Base-by-base conservation (phyloP, 2,329 filamentous ascomycete genomes). In the Pleoardoris graminearum region DNA sequence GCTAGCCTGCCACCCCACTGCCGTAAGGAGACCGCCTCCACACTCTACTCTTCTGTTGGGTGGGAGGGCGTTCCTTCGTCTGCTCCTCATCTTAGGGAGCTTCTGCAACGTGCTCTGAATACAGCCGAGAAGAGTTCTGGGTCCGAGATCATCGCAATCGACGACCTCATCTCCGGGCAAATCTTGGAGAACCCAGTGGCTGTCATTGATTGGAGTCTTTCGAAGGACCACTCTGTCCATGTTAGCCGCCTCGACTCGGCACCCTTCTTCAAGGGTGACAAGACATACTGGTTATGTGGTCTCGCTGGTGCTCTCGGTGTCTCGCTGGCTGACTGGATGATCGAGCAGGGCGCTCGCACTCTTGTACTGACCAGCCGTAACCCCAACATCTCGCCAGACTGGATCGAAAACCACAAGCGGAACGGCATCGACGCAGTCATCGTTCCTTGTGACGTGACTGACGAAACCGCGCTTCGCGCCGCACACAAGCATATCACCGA, bases 361-460 rank as follows among this genome's bases (percentile, higher is more conserved):
- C 16, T 66, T 3, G 51, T 58, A 3, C 30, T 81, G 5, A 70
- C 74, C 0, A 78, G 75, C 37, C 72, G 78, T 1, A 69, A 65
- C 8, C 72, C 75, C 10, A 61, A 70, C 10, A 50, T 76, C 29
- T 21, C 30, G 7, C 17, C 10, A 14, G 22, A 16, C 21, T 29
- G 19, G 29, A 17, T 59, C n/a, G 36, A 56, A 53, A 3, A 23
- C 48, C n/a, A n/a, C n/a, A n/a, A n/a, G n/a, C n/a, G n/a, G n/a
- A n/a, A n/a, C n/a, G n/a, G n/a, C n/a, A n/a, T n/a, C n/a, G n/a
- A n/a, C n/a, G n/a, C n/a, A n/a, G n/a, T n/a, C n/a, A n/a, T n/a
- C n/a, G n/a, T n/a, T n/a, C n/a, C n/a, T n/a, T n/a, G n/a, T 17
- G 58, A 64, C 42, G 43, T 64, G 10, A 50, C 48, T 0, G 29